phyloP scores from a whole-genome alignment of 129 eudicot genomes.

The Chrysanthemum lavandulifolium region DNA sequence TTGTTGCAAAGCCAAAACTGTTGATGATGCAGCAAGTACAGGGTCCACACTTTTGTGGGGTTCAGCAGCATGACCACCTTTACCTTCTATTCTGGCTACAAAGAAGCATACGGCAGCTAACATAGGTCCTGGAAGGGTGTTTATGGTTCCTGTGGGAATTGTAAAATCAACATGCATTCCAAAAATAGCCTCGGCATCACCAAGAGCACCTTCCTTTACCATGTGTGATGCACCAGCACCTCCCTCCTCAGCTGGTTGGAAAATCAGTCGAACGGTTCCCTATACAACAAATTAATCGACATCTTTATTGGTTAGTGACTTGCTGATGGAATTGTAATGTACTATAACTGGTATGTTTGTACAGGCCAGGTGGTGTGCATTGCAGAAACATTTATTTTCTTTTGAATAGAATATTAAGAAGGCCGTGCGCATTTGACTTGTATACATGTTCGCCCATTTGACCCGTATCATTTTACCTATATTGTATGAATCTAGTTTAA shows the following conservation, averaged over 20 bases:
- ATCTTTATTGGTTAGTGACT: background rate
- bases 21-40: slow-evolving; percentile 64
- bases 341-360: no score
- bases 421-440: no score
- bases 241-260: slow-evolving; percentile 97
- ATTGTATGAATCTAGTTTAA: no score
- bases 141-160: slow-evolving; percentile 57
- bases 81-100: slow-evolving; percentile 61
- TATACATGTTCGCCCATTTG: no score
- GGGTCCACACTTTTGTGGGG: slow-evolving; percentile 68
- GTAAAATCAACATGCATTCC: slow-evolving; percentile 63
- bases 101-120: slow-evolving; percentile 64
- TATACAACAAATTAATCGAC: slow-evolving; percentile 15
- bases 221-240: slow-evolving; percentile 84
- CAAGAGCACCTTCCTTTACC: slow-evolving; percentile 84
- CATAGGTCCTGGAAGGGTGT: slow-evolving; percentile 57
- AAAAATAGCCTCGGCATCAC: slow-evolving; percentile 71
- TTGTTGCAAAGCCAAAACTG: slow-evolving; percentile 68
- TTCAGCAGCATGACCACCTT: slow-evolving; percentile 75
- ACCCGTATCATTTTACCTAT: no score
- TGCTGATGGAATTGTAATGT: background rate
- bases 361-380: no score
- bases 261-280: slow-evolving; percentile 82
- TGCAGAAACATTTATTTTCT: no score
- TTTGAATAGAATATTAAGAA: no score